Percentiles rank a stretch among this genome's conserved stretches.
phyloP scores from a whole-genome alignment of 768 basidiomycete species.

The Paxillus involutus region DNA sequence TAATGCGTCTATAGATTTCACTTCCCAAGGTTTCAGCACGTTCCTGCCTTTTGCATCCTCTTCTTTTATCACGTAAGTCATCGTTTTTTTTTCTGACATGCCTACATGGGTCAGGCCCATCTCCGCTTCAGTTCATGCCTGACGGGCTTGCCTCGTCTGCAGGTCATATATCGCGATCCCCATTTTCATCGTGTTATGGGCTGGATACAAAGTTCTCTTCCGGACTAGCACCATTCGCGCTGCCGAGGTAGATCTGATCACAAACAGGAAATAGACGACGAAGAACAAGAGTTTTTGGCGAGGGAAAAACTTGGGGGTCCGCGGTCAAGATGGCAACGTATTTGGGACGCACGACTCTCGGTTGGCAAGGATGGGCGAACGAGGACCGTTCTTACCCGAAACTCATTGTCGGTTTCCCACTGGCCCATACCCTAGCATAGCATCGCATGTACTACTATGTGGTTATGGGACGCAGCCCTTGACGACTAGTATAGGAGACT shows the following conservation, averaged over 20 bases:
- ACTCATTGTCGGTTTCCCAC: neutral
- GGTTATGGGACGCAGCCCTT: neutral
- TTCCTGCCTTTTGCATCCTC: slow-evolving; percentile 44
- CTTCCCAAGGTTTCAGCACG: slow-evolving; percentile 16
- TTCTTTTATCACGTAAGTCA: slow-evolving; percentile 60
- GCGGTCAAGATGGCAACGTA: slow-evolving; percentile 6
- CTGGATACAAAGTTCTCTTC: slow-evolving; percentile 26
- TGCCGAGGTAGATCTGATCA: slow-evolving; percentile 57
- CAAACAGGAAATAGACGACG: slow-evolving; percentile 61
- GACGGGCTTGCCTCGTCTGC: neutral
- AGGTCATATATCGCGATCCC: slow-evolving; percentile 17
- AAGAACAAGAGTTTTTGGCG: slow-evolving; percentile 51
- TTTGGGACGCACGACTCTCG: slow-evolving; percentile 6
- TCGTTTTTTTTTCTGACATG: slow-evolving; percentile 9
- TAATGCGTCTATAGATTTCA: slow-evolving; percentile 8
- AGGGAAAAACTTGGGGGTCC: slow-evolving; percentile 44
- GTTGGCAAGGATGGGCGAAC: no score
- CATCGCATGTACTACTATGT: neutral
- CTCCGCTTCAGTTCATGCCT: slow-evolving; percentile 16
- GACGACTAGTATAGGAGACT: no score
- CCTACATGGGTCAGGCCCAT: slow-evolving; percentile 12
- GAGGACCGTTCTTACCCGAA: no score
- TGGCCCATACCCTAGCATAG: neutral
- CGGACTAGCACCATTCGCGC: slow-evolving; percentile 28
- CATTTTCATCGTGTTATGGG: slow-evolving; percentile 10